Evolutionary conservation across 2,329 filamentous ascomycete genomes (phyloP), one percentile per base, ranked within the genome.

Genomic region (Gnomoniopsis smithogilvyi): DNA sequence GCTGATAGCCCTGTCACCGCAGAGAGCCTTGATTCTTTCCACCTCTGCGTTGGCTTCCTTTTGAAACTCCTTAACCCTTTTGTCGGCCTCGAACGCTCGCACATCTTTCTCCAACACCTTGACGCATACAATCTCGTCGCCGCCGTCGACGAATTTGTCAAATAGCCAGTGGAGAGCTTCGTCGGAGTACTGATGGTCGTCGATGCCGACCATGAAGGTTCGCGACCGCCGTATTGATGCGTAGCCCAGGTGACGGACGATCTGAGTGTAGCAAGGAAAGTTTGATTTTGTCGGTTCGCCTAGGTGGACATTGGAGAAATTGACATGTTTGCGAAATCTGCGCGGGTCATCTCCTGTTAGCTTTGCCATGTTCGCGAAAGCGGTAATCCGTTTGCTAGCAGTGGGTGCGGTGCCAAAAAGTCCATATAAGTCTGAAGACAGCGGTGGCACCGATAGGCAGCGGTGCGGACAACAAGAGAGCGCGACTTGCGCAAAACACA

Each of bases 121-220:
- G 51, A 97, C 83, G 73, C 93, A 97, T 10, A 97, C 90, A 59
- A 97, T 88, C 73, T 96, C 92, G 70, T 97, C 93, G 19, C 93
- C 92, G 68, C 96, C 93, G 67, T 96, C 92, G 45, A 96, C 91
- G 58, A 96, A 81, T 74, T 96, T 92, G 67, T 96, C 91, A 43
- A 97, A 84, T 53, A 96, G 81, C 92, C 92, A 97, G 73, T 96
- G 91, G 19, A 97, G 79, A 17, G 93, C 93, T 73, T 94, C 95
- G 63, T 96, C 91, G 7, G 92, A 96, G 73, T 96, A 96, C 60
- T 91, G 85, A 67, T 96, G 92, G 68, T 94, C 90, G 73, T 96
- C 93, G 19, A 93, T 90, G 21, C 93, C 93, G 64, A 93, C 94
- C 70, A 97, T 86, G 67, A 96, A 96, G 10, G 91, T 96, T 55